These are phyloP conservation scores for Ambrosia hybrid DNA, from an alignment of 140 eudicot genomes.

Conservation along the genomic window DNA sequence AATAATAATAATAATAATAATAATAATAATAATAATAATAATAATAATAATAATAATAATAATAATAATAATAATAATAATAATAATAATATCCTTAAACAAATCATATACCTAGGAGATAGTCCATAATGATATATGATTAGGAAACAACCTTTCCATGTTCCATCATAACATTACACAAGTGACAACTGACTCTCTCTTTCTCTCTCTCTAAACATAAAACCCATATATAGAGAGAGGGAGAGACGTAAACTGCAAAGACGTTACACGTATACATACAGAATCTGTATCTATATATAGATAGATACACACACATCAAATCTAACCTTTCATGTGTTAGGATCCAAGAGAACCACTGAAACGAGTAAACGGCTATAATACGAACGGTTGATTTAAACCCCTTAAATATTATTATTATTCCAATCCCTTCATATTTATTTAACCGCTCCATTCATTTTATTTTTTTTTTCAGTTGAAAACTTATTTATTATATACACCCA, in stretches of 20 bases:
- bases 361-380: conserved; percentile 25
- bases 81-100: no score
- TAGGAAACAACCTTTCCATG: no score
- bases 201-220: not conserved
- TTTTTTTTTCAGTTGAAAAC: not conserved
- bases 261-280: conserved; percentile 11
- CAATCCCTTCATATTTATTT: conserved; percentile 5
- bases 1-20: no score
- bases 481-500: no score
- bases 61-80: no score
- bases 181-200: no score
- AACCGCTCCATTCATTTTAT: not conserved
- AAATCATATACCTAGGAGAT: no score
- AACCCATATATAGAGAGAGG: not conserved
- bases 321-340: not conserved
- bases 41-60: no score
- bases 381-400: conserved; percentile 14
- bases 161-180: no score
- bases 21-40: no score
- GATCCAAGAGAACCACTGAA: conserved; percentile 18
- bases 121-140: no score
- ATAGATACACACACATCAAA: not conserved
- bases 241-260: not conserved
- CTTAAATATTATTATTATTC: conserved; percentile 19
- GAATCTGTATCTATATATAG: conserved; percentile 9